phyloP scores from a whole-genome alignment of 345 rosid species.

The Raphanus sativus region DNA sequence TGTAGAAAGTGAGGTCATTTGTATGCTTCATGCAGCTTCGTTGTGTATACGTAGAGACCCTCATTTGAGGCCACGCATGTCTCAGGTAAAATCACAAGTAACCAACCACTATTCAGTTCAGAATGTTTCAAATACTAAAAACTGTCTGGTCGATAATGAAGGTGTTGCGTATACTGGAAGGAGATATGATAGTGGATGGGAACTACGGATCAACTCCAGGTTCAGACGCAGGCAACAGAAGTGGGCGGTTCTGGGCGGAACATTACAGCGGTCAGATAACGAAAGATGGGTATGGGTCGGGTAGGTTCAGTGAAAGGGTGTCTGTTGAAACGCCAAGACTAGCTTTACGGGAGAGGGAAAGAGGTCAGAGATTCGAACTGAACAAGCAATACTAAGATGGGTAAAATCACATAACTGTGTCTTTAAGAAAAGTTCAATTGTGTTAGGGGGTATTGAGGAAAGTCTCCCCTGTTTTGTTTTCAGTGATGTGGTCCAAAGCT shows the following conservation, averaged over 20 bases:
- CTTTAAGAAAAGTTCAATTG: slow-evolving; percentile 11
- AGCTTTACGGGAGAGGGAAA: slow-evolving; percentile 47
- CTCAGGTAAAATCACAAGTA: slow-evolving; percentile 95
- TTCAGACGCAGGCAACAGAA: slow-evolving; percentile 75
- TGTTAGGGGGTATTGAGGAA: not conserved
- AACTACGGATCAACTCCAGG: slow-evolving; percentile 71
- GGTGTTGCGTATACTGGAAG: slow-evolving; percentile 96
- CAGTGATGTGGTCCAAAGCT: slow-evolving; percentile 30
- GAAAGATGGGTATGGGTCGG: slow-evolving; percentile 46
- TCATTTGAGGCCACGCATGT: slow-evolving; percentile 90
- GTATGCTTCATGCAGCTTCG: slow-evolving; percentile 97
- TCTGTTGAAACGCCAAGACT: slow-evolving; percentile 49
- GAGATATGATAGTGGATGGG: slow-evolving; percentile 73
- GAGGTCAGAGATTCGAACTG: slow-evolving; percentile 39
- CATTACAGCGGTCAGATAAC: slow-evolving; percentile 51
- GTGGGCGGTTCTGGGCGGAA: slow-evolving; percentile 74
- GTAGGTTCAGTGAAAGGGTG: slow-evolving; percentile 61
- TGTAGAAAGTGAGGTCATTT: slow-evolving; percentile 77
- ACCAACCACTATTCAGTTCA: not conserved
- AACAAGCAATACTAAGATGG: slow-evolving; percentile 28
- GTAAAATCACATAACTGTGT: not conserved
- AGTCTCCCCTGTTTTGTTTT: slow-evolving; percentile 10
- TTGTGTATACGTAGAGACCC: slow-evolving; percentile 88
- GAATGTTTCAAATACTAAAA: slow-evolving; percentile 15
- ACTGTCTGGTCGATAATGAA: slow-evolving; percentile 28